A percentile compares a stretch with the other conserved stretches of the same genome.
Conservation (phyloP, 2,329 filamentous ascomycete species). For the Aspergillus niger region DNA sequence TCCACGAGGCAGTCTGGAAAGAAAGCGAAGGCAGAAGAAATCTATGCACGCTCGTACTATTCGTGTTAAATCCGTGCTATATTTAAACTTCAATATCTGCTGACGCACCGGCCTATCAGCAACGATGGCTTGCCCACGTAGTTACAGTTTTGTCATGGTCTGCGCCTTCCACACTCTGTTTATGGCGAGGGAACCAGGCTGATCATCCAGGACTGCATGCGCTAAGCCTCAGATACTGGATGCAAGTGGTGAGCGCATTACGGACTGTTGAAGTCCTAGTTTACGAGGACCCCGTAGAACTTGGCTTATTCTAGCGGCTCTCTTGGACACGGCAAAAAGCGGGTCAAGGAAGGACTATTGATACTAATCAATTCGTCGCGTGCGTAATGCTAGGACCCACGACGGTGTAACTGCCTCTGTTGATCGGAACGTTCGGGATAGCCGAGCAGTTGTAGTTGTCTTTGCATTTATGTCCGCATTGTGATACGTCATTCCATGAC, state of each 20-base stretch:
- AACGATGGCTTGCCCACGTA: conserved; percentile 5
- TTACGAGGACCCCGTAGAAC: background rate
- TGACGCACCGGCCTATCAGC: conserved; percentile 11
- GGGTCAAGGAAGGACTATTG: background rate
- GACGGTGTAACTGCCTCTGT: background rate
- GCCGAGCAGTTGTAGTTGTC: conserved; percentile 3
- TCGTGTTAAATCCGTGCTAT: conserved; percentile 4
- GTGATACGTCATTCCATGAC: conserved; percentile 4
- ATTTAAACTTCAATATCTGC: conserved; percentile 15
- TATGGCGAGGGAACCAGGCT: background rate
- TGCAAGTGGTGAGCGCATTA: background rate
- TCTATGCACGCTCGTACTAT: background rate
- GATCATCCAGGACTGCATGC: conserved; percentile 1
- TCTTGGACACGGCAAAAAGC: background rate
- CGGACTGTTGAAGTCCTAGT: background rate
- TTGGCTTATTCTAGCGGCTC: background rate
- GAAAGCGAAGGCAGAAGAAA: background rate
- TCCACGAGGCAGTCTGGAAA: conserved; percentile 14
- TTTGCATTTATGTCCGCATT: conserved; percentile 1
- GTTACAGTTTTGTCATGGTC: background rate
- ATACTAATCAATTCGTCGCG: background rate
- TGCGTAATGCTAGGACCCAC: background rate
- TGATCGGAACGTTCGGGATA: background rate
- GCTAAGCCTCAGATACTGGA: background rate
- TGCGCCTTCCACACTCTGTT: background rate